phyloP scores from a whole-genome alignment of 345 rosid genomes.

The Jatropha curcas region DNA sequence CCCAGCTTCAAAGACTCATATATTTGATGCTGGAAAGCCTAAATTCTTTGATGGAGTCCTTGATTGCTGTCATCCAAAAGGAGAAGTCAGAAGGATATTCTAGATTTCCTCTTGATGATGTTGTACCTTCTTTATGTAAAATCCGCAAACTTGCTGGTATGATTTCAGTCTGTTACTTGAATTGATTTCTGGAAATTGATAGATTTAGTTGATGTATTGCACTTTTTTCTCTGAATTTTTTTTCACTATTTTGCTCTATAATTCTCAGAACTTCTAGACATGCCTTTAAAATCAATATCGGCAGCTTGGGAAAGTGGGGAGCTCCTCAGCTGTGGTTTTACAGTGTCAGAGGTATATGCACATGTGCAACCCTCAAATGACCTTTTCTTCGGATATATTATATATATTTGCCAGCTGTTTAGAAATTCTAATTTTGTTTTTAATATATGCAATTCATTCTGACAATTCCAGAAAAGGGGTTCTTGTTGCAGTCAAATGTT shows the following conservation, averaged over 20 bases:
- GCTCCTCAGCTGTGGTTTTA: slow-evolving; percentile 63
- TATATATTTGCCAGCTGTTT: background rate
- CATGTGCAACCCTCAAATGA: background rate
- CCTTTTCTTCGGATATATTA: background rate
- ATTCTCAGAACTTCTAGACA: slow-evolving; percentile 71
- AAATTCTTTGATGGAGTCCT: slow-evolving; percentile 60
- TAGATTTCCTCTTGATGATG: slow-evolving; percentile 47
- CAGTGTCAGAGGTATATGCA: slow-evolving; percentile 64
- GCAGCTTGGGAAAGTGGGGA: slow-evolving; percentile 88
- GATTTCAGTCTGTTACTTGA: slow-evolving; percentile 21
- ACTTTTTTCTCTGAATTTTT: background rate
- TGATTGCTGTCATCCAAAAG: slow-evolving; percentile 37
- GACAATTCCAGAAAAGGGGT: background rate
- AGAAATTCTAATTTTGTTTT: background rate
- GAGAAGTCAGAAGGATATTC: slow-evolving; percentile 42
- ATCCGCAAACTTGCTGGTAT: slow-evolving; percentile 85
- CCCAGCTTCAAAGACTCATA: slow-evolving; percentile 82
- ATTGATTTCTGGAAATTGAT: slow-evolving; percentile 14
- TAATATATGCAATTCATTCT: background rate
- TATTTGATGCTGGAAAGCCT: slow-evolving; percentile 73
- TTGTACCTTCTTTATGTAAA: slow-evolving; percentile 73
- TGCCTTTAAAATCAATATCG: slow-evolving; percentile 85
- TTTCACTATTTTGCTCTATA: slow-evolving; percentile 10
- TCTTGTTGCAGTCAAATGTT: background rate
- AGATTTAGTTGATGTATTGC: background rate